Conservation (phyloP, 208 protist species). For the Leishmania tarentolae region DNA sequence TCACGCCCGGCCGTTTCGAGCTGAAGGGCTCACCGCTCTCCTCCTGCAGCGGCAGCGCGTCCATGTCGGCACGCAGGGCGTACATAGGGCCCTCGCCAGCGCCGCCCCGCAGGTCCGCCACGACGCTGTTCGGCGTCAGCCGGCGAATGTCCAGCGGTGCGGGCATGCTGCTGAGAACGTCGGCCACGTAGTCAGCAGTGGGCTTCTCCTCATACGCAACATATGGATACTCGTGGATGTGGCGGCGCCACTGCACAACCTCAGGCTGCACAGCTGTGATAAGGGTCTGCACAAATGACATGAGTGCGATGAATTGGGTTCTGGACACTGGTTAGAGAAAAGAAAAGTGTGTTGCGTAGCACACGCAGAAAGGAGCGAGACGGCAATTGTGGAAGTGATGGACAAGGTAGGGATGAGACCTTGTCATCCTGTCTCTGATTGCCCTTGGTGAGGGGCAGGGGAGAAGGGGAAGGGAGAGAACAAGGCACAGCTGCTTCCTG, state of each 20-base stretch:
- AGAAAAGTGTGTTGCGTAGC: neutral
- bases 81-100: constrained; percentile 57
- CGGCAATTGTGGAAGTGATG: neutral
- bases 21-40: constrained; percentile 59
- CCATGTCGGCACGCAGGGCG: constrained; percentile 72
- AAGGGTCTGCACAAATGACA: constrained; percentile 48
- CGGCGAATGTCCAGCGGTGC: constrained; percentile 46
- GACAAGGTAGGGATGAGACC: no score
- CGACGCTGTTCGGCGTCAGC: constrained; percentile 48
- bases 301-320: neutral
- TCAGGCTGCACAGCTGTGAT: constrained; percentile 48
- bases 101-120: constrained; percentile 58
- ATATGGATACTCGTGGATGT: constrained; percentile 68
- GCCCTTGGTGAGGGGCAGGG: neutral
- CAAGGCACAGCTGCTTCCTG: neutral
- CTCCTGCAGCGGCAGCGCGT: constrained; percentile 74
- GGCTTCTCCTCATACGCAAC: constrained; percentile 62
- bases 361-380: neutral
- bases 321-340: neutral
- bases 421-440: no score
- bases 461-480: neutral
- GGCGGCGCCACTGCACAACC: constrained; percentile 69
- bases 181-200: constrained; percentile 71
- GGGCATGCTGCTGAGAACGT: constrained; percentile 45
- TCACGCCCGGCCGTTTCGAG: constrained; percentile 61